A percentile compares a stretch with the other conserved stretches of the same genome.
These are phyloP conservation scores for Meira miltonrushii DNA, from an alignment of 1,284 basidiomycete genomes.

Conservation along the genomic window DNA sequence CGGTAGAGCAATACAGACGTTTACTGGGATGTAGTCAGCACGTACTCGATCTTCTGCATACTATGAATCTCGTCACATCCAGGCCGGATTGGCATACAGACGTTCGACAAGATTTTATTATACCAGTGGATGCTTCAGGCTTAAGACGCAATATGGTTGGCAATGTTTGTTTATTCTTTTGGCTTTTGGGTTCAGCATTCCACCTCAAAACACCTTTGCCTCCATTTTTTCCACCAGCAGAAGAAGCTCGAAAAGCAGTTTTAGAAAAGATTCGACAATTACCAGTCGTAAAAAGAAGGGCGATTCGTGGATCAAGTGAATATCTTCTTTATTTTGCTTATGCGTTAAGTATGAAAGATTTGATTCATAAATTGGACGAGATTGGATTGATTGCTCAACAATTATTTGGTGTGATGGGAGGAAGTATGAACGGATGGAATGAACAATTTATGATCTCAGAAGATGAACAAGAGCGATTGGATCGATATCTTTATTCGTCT, in stretches of 20 bases:
- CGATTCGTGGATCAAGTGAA: slow-evolving; percentile 63
- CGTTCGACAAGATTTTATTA: slow-evolving; percentile 69
- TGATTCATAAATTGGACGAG: slow-evolving; percentile 34
- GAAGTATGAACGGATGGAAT: slow-evolving; percentile 31
- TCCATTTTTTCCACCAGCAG: slow-evolving; percentile 88
- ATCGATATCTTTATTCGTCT: too few species aligned
- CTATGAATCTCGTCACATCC: slow-evolving; percentile 89
- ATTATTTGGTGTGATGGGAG: slow-evolving; percentile 43
- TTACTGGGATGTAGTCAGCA: slow-evolving; percentile 80
- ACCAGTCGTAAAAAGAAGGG: slow-evolving; percentile 67
- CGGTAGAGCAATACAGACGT: slow-evolving; percentile 68
- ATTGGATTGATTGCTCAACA: slow-evolving; percentile 33
- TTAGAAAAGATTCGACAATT: slow-evolving; percentile 58
- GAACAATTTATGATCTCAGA: slow-evolving; percentile 23
- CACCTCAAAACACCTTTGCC: slow-evolving; percentile 83
- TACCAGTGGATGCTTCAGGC: slow-evolving; percentile 62
- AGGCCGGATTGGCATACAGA: slow-evolving; percentile 82
- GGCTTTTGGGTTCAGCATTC: slow-evolving; percentile 78
- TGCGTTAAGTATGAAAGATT: slow-evolving; percentile 71
- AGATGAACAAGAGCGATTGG: too few species aligned
- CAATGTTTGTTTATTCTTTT: slow-evolving; percentile 87
- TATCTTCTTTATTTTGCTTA: slow-evolving; percentile 83
- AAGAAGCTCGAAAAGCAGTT: slow-evolving; percentile 70
- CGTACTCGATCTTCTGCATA: slow-evolving; percentile 69
- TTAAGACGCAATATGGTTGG: slow-evolving; percentile 82